Evolutionary conservation across 2,329 filamentous ascomycete species (phyloP), one percentile per base, ranked within the genome.

Genomic region (Acrocalymma vagum): DNA sequence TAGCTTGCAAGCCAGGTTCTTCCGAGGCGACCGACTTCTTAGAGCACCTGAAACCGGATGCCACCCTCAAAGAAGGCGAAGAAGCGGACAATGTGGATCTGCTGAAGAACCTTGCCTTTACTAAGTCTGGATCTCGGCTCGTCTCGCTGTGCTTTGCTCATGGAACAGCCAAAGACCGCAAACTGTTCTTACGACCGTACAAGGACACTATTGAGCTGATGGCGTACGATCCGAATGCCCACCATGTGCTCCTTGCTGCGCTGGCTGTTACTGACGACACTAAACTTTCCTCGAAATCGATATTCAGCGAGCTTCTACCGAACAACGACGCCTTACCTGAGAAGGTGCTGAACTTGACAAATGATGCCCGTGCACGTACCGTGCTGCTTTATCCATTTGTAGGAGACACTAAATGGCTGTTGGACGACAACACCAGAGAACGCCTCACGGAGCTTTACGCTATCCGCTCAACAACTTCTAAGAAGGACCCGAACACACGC

Each of bases 191-290:
- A 34, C 90, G 87, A 72, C 86, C 86, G 35, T 96, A 90, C 82
- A 95, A 95, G 68, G 91, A 95, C 55, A 94, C 87, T 9, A 83
- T 95, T 52, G 85, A 92, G 63, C 76, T 88, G 51, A 90, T 99
- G 83, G 89, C 91, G 3, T 85, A 83, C 31, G 93, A 99, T 63
- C 69, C 78, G 6, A 72, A 92, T 60, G 94, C 85, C 2, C 90
- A 96, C 63, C 78, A 86, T 48, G 81, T 97, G 38, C 82, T 99
- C 22, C 79, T 97, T 39, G 81, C 91, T 2, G 90, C 90, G 1
- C 91, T 92, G 65, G 94, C 97, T 60, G 86, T 96, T 32, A 85
- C 96, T 32, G 94, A 99, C 58, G 94, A 99, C 67, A 99, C 94
- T 8, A 92, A 95, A 52, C 78, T 96, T 62, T 89, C 85, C 3